These are phyloP conservation scores for Trichosphaerium sp. DNA, from an alignment of 78 protist genomes.

Conservation along the genomic window DNA sequence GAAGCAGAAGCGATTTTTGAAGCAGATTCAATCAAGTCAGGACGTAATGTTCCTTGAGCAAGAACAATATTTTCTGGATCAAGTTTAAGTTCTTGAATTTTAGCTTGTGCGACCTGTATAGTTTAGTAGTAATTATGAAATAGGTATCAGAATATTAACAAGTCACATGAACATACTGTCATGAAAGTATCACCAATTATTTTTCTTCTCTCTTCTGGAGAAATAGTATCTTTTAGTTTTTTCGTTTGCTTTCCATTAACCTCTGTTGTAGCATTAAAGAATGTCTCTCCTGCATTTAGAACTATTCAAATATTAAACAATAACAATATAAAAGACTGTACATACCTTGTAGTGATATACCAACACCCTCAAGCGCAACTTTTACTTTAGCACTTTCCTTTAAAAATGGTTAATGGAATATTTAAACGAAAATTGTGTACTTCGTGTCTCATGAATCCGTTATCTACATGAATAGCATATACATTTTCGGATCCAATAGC, in stretches of 20 bases:
- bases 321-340: too few relatives aligned
- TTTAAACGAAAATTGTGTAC: not conserved
- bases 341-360: too few relatives aligned
- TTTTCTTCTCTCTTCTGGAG: conserved; percentile 86
- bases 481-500: conserved; percentile 81
- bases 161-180: conserved; percentile 52
- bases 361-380: conserved; percentile 31
- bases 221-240: conserved; percentile 10
- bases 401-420: too few relatives aligned
- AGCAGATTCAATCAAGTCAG: conserved; percentile 90
- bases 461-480: conserved; percentile 74
- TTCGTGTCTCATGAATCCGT: conserved; percentile 84
- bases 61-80: conserved; percentile 60
- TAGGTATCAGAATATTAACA: too few relatives aligned
- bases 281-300: conserved; percentile 64
- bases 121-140: too few relatives aligned
- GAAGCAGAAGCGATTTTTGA: conserved; percentile 41
- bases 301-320: conserved; percentile 40
- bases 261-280: conserved; percentile 63
- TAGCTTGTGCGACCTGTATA: conserved; percentile 10
- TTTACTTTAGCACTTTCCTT: conserved; percentile 29
- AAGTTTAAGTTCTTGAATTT: conserved; percentile 48
- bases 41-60: conserved; percentile 91
- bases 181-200: conserved; percentile 94
- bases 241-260: conserved; percentile 15